phyloP scores from a whole-genome alignment of 352 stramenopile species.

The Globisporangium iwayamae region DNA sequence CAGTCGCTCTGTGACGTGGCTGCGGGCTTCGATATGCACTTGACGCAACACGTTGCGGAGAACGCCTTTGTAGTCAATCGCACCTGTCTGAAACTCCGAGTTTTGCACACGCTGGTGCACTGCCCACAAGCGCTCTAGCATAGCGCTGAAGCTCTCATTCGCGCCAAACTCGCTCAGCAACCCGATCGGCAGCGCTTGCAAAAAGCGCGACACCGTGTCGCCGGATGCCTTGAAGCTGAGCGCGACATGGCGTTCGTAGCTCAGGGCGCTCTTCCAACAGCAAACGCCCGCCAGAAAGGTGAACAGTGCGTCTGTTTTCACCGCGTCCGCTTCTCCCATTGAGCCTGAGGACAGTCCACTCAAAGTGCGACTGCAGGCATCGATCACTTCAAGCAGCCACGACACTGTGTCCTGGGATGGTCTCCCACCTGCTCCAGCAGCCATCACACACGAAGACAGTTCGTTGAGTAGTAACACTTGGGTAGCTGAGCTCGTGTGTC shows the following conservation, averaged over 20 bases:
- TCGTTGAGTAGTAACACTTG: conserved; percentile 9
- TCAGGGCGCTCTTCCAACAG: neutral
- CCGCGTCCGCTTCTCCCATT: neutral
- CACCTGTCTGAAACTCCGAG: neutral
- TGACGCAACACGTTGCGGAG: conserved; percentile 6
- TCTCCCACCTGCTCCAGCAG: neutral
- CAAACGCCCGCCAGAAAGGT: conserved; percentile 13
- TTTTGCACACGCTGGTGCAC: conserved; percentile 1
- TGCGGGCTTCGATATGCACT: conserved; percentile 1
- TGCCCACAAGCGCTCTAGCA: conserved; percentile 14
- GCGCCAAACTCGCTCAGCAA: conserved; percentile 12
- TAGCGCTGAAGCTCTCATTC: neutral
- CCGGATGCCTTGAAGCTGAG: neutral
- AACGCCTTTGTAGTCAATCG: conserved; percentile 4
- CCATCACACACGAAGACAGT: conserved; percentile 10
- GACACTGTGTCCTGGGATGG: conserved; percentile 10
- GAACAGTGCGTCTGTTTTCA: conserved; percentile 13
- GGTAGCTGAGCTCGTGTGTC: neutral
- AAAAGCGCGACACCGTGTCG: neutral
- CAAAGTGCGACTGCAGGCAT: conserved; percentile 9
- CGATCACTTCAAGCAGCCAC: conserved; percentile 16
- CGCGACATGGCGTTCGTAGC: conserved; percentile 8
- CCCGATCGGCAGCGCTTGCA: neutral
- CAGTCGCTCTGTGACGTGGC: neutral
- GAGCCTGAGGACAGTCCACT: neutral